Conservation (phyloP, 106 monocot species). For the Dendrobium catenatum region DNA sequence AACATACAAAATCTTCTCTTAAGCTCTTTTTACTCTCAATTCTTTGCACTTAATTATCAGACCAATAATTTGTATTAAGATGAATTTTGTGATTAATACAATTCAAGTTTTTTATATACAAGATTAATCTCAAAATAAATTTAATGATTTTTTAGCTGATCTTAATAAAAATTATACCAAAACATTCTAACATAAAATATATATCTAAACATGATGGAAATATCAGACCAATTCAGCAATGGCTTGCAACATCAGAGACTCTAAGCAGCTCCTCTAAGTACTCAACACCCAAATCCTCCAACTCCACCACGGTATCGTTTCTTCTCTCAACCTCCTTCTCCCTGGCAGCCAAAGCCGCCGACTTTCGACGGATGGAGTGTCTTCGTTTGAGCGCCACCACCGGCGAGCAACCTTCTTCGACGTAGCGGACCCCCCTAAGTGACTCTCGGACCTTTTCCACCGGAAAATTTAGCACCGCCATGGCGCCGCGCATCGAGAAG, state of each 20-base stretch:
- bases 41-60: no score
- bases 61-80: no score
- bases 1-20: no score
- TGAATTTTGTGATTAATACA: no score
- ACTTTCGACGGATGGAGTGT: slow-evolving; percentile 16
- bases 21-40: no score
- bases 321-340: background rate
- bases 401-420: slow-evolving; percentile 21
- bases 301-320: slow-evolving; percentile 17
- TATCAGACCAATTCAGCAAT: background rate
- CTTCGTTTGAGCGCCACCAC: slow-evolving; percentile 28
- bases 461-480: slow-evolving; percentile 37
- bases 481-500: slow-evolving; percentile 15
- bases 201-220: no score
- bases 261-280: slow-evolving; percentile 25
- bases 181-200: no score
- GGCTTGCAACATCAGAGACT: background rate
- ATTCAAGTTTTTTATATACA: no score
- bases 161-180: no score
- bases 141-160: no score
- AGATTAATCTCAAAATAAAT: no score
- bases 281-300: slow-evolving; percentile 30
- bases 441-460: slow-evolving; percentile 23
- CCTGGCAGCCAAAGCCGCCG: slow-evolving; percentile 2
- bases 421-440: slow-evolving; percentile 7